Base-by-base conservation (phyloP, 768 basidiomycete genomes). In the Suillus subluteus region DNA sequence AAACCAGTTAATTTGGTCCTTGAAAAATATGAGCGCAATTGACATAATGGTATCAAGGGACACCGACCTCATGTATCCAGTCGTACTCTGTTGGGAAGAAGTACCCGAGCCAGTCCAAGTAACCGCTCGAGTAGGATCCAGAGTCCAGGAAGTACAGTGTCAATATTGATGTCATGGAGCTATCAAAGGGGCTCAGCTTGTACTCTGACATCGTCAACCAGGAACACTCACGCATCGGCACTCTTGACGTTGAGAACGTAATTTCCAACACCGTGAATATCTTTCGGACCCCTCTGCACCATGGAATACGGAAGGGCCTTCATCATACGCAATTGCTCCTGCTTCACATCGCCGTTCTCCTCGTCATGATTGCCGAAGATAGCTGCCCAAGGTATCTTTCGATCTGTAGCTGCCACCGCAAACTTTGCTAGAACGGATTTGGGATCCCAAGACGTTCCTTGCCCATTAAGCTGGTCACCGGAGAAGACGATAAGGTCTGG, bases 321-420 rank as follows among this genome's bases (percentile, higher is more conserved):
- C 87, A 95, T 86, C 71, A 90, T 78, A 67, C 81, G 80, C 66
- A 94, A 73, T 72, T 96, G 94, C 21, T 87, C 84, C 38, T 83
- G 86, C 68, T 89, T 88, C 37, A 79, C 66, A 70, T 82, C 70
- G 16, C 90, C 91, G 61, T 87, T 83, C 67, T 96, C 91, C 54
- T 88, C 86, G 70, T 98, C 97, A 76, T 99, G 97, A 73, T 99
- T 98, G 1, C 97, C 97, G 76, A 98, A 96, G 3, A 98, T 85
- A 0, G 89, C 91, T 4, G 94, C 88, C 96, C 96, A 99, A 0
- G 96, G 92, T 44, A 97, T 91, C 26, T 84, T 78, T 58, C 89
- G 85, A 15, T 89, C 87, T 16, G 90, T 91, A 6, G 92, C 93
- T 0, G 88, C 87, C 38, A 81, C 82, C 0, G 52, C 52, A 16